Evolutionary conservation across 106 monocot genomes (phyloP).

Genomic region (Dioscorea dumetorum): DNA sequence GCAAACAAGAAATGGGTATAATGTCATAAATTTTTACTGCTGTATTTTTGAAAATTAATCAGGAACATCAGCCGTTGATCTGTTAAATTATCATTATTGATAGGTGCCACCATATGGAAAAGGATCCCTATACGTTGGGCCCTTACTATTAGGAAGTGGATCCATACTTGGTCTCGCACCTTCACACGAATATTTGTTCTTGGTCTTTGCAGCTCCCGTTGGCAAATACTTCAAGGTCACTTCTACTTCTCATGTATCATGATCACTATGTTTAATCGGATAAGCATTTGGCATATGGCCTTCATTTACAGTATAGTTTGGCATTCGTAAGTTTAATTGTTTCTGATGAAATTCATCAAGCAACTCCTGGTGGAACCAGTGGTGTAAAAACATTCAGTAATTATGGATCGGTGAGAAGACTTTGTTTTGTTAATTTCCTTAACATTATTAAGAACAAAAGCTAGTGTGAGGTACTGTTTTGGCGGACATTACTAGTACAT

Average conservation of each 20-base stretch:
- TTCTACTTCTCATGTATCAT: too few species aligned
- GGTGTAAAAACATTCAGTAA: slow-evolving; percentile 56
- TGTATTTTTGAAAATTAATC: not conserved
- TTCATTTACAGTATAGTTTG: slow-evolving; percentile 36
- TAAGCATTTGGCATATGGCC: too few species aligned
- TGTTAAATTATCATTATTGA: not conserved
- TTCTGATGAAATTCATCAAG: slow-evolving; percentile 33
- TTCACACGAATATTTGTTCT: slow-evolving; percentile 42
- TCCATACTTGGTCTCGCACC: slow-evolving; percentile 48
- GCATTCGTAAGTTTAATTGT: slow-evolving; percentile 46
- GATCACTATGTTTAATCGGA: too few species aligned
- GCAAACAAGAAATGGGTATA: slow-evolving; percentile 60
- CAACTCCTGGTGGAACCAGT: slow-evolving; percentile 63
- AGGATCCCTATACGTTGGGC: slow-evolving; percentile 51
- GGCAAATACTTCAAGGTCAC: slow-evolving; percentile 59
- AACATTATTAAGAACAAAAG: not conserved
- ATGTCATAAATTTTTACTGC: not conserved
- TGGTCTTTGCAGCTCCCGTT: slow-evolving; percentile 43
- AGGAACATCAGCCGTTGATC: not conserved
- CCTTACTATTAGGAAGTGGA: slow-evolving; percentile 52
- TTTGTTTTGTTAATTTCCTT: not conserved
- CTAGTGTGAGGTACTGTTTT: not conserved
- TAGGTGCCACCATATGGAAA: slow-evolving; percentile 59
- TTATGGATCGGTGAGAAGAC: slow-evolving; percentile 46
- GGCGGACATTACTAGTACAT: not conserved